Evolutionary conservation across 2,329 filamentous ascomycete genomes (phyloP), one percentile per base, ranked within the genome.

Genomic region (Alternaria sp.): DNA sequence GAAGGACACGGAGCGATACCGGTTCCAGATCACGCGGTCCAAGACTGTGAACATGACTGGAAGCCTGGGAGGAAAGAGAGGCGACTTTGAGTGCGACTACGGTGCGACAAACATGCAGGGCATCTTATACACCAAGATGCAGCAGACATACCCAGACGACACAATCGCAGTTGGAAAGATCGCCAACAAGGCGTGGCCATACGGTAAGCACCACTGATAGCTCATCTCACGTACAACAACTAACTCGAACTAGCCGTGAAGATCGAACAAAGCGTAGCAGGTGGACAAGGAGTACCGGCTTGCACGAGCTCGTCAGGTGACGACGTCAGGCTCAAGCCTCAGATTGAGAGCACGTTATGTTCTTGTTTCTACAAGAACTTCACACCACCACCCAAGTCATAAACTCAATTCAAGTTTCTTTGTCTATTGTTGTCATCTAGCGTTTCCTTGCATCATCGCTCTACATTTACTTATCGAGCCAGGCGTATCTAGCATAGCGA

Each of bases 91-190:
- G 45, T 92, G 90, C 78, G 86, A 82, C 63, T 92, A 86, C 78
- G 84, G 85, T 58, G 76, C 81, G 28, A 90, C 88, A 0, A 81
- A 78, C 1, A 83, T 91, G 65, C 79, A 84, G 25, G 89, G 84
- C 1, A 86, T 83, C 4, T 77, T 92, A 2, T 92, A 90, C 80
- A 90, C 88, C n/a, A 84, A 82, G 62, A 81, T 80, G 77, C 65
- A 72, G 44, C 82, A 80, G 65, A 76, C 75, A 0, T 83, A 81
- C 66, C 80, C 81, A 5, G 70, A 75, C 23, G 62, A 71, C 9
- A 69, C 71, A 0, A 74, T 72, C 15, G 59, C 61, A 7, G 69
- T 72, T 6, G 62, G 70, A 0, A 75, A 81, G 1, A 72, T 77
- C 3, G 72, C 70, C 1, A 76, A 72, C 61, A 65, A 71, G n/a